phyloP scores from a whole-genome alignment of 2,329 filamentous ascomycete genomes.

The Fusarium newnesense region DNA sequence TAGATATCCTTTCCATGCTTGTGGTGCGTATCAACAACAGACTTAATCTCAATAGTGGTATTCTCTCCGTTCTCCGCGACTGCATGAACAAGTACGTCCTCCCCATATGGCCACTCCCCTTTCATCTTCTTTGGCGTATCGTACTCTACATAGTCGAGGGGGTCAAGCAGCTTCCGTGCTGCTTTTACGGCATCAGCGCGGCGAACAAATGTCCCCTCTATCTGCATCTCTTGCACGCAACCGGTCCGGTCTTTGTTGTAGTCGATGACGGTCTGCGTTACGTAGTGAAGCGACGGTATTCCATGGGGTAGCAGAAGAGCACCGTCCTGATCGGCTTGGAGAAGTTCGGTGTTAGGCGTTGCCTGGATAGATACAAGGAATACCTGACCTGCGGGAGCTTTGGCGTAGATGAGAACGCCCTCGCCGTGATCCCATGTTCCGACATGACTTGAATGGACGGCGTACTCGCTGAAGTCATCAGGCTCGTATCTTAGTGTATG shows the following conservation, averaged over 20 bases:
- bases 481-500: constrained; percentile 49
- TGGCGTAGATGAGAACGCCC: constrained; percentile 52
- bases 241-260: constrained; percentile 53
- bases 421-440: constrained; percentile 51
- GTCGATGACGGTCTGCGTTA: constrained; percentile 55
- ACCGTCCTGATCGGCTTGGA: constrained; percentile 36
- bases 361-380: constrained; percentile 53
- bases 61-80: constrained; percentile 56
- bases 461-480: constrained; percentile 51
- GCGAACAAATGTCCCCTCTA: constrained; percentile 52
- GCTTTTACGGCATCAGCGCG: constrained; percentile 48
- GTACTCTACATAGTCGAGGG: constrained; percentile 48
- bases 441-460: constrained; percentile 24
- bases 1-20: neutral
- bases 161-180: constrained; percentile 48
- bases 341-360: constrained; percentile 49
- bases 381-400: constrained; percentile 49
- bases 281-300: constrained; percentile 50
- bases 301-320: constrained; percentile 38
- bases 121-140: constrained; percentile 46
- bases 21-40: neutral
- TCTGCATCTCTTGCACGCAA: constrained; percentile 49
- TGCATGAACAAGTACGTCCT: constrained; percentile 56
- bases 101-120: constrained; percentile 56
- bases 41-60: neutral